phyloP scores from a whole-genome alignment of 73 alveolate genomes.

The Tetrahymena borealis region DNA sequence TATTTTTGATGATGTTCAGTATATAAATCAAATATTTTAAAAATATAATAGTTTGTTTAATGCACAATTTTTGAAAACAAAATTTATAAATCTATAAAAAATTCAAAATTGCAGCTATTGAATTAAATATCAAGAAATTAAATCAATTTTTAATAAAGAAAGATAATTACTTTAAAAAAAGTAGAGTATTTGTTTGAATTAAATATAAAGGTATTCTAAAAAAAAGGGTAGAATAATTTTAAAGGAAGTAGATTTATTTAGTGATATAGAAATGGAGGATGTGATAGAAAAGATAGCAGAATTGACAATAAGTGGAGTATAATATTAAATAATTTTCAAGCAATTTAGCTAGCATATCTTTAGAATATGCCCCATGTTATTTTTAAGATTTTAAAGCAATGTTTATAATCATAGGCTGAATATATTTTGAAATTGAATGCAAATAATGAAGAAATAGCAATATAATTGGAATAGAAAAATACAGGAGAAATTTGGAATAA shows the following conservation, averaged over 20 bases:
- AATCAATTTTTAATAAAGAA: neutral
- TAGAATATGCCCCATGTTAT: neutral
- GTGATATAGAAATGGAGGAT: neutral
- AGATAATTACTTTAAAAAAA: neutral
- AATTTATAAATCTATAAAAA: too few species aligned
- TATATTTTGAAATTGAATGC: neutral
- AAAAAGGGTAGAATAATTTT: neutral
- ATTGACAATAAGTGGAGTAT: neutral
- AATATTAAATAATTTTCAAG: neutral
- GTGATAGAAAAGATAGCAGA: neutral
- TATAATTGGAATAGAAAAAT: neutral
- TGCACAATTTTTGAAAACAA: too few species aligned
- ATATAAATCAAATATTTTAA: too few species aligned
- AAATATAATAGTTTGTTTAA: too few species aligned
- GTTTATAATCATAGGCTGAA: neutral
- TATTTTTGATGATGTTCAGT: too few species aligned
- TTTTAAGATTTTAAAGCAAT: neutral
- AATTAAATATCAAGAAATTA: neutral
- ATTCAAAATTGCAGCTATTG: neutral
- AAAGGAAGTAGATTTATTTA: neutral
- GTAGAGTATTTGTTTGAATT: neutral
- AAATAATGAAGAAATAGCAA: neutral
- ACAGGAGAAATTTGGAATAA: neutral
- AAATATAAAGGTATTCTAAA: too few species aligned
- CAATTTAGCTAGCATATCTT: too few species aligned